Base-by-base conservation (phyloP, 257 asterid genomes). In the Salvia hispanica region DNA sequence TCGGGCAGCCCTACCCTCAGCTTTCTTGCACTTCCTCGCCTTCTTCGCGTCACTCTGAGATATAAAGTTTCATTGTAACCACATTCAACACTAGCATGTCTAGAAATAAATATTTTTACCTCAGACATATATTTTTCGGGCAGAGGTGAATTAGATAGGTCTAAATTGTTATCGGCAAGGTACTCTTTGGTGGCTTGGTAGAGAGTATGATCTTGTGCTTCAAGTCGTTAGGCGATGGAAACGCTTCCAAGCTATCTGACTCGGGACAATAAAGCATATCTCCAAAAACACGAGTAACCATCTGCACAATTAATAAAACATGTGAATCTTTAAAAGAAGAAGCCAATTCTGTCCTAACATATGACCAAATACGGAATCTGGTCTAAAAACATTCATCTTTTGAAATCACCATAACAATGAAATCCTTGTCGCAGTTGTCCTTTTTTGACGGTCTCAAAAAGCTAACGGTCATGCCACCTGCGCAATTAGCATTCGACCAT, bases 131-230 rank as follows among this genome's bases (percentile, higher is more conserved):
- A 83, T 67, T 81, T 78, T 60, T 74, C 86, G n/a, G 15, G 56
- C 16, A 74, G 77, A 12, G 83, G 45, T 11, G 74, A 57, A 36
- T 56, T 57, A 31, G 59, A 57, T 46, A 80, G 86, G 42, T 47
- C 73, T 37, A 67, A 79, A 58, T 79, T 75, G 52, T 21, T 65
- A 58, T 5, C 72, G 39, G 72, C 80, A 21, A 86, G 84, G 78
- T 92, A 90, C 70, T 90, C 97, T 78, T 93, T 2, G 97, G 99
- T 10, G 97, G 95, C 71, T 93, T 90, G 0, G 99, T 93, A 1
- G 97, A 93, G n/a, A 93, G 91, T 66, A 93, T 79, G 31, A 93
- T 82, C 47, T 74, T 85, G 63, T 86, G 80, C 78, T 86, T 88
- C 59, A 93, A 76, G 56, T 69, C 78, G 74, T 93, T 90, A 0